Percentiles rank a stretch among this genome's conserved stretches.
These are phyloP conservation scores for Stromatinia cepivora DNA, from an alignment of 2,329 filamentous ascomycete genomes.

Conservation along the genomic window DNA sequence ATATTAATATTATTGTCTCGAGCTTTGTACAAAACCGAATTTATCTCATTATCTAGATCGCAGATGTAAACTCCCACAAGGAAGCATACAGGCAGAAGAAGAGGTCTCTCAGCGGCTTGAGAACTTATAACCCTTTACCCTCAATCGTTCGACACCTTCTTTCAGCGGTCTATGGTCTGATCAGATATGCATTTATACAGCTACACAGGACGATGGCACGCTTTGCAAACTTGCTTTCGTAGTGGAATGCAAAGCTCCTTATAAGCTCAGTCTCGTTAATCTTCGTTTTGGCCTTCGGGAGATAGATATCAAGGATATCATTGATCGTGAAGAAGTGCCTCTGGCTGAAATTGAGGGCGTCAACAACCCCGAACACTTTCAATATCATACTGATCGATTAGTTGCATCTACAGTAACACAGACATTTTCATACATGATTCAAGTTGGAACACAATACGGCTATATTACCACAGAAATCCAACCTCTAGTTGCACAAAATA, in stretches of 20 bases:
- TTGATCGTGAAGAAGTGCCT: no score
- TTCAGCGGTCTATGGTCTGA: not conserved
- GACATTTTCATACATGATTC: slow-evolving; percentile 17
- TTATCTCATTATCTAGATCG: no score
- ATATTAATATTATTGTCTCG: no score
- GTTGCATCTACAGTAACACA: slow-evolving; percentile 14
- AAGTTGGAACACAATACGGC: slow-evolving; percentile 7
- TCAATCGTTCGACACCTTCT: not conserved
- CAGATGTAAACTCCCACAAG: no score
- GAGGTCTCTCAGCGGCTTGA: slow-evolving; percentile 1
- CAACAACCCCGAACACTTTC: not conserved
- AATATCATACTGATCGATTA: slow-evolving; percentile 1
- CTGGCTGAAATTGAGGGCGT: no score
- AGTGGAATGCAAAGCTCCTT: slow-evolving; percentile 19
- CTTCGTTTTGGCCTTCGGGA: slow-evolving; percentile 8
- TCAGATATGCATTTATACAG: not conserved
- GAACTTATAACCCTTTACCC: not conserved
- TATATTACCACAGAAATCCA: slow-evolving; percentile 14
- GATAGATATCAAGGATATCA: slow-evolving; percentile 7
- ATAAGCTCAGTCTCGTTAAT: slow-evolving; percentile 9
- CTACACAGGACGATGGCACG: not conserved
- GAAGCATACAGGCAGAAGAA: no score
- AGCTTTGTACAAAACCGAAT: no score
- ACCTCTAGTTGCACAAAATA: no score
- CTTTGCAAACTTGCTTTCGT: not conserved